These are phyloP conservation scores for Hemisphaericaspora xylofermentans DNA, from an alignment of 1,139 yeast genomes.

Conservation along the genomic window DNA sequence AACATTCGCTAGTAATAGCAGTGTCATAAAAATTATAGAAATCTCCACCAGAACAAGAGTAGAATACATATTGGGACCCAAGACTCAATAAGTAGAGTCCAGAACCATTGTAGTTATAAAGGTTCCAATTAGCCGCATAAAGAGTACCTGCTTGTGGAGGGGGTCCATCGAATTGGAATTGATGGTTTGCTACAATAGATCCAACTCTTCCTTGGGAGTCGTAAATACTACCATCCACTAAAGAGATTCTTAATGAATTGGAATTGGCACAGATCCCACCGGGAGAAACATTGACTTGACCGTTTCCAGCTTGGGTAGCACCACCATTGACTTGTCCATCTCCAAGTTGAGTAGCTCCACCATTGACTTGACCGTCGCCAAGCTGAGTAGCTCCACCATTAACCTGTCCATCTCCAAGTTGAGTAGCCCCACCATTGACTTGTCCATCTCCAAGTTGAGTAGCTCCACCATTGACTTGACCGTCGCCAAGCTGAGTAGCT, in stretches of 20 bases:
- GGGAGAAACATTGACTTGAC: constrained; percentile 30
- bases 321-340: constrained; percentile 41
- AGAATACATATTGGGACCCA: constrained; percentile 64
- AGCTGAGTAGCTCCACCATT: constrained; percentile 31
- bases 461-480: constrained; percentile 50
- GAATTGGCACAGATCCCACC: constrained; percentile 50
- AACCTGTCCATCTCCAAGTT: constrained; percentile 23
- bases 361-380: constrained; percentile 36
- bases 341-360: constrained; percentile 33
- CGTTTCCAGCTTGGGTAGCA: constrained; percentile 34
- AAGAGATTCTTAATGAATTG: constrained; percentile 55
- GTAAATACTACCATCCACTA: constrained; percentile 52
- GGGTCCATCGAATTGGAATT: constrained; percentile 88
- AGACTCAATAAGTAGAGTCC: constrained; percentile 47
- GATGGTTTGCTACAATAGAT: constrained; percentile 81
- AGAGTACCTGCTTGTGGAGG: constrained; percentile 90
- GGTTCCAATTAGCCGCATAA: constrained; percentile 82
- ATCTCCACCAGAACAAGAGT: constrained; percentile 76
- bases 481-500: constrained; percentile 55
- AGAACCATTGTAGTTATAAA: constrained; percentile 57
- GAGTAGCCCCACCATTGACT: constrained; percentile 20
- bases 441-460: constrained; percentile 46
- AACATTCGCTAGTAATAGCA: constrained; percentile 19
- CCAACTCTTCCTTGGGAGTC: constrained; percentile 73
- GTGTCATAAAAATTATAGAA: constrained; percentile 62